Evolutionary conservation across 441 rosid species (phyloP).

Genomic region (Manihot esculenta): DNA sequence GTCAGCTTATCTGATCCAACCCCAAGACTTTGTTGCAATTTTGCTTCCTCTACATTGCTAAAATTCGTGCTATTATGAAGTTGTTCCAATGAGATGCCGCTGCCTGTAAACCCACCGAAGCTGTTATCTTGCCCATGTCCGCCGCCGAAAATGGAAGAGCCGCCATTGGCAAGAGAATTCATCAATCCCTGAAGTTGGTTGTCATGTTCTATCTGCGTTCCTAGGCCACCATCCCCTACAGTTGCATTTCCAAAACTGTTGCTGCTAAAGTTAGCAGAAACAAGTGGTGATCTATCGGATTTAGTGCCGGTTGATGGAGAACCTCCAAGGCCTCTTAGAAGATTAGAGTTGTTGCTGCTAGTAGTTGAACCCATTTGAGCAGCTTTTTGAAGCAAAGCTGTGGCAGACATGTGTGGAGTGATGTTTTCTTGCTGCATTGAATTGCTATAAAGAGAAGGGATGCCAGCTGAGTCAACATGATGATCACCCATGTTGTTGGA

Average conservation of each 20-base stretch:
- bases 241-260: constrained; percentile 19
- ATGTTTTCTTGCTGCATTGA: constrained; percentile 37
- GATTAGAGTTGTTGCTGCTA: constrained; percentile 28
- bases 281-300: constrained; percentile 24
- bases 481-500: constrained; percentile 30
- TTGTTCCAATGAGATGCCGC: constrained; percentile 23
- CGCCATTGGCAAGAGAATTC: constrained; percentile 46
- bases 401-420: constrained; percentile 59
- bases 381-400: constrained; percentile 78
- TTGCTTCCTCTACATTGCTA: constrained; percentile 24
- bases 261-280: constrained; percentile 30
- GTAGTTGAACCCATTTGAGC: constrained; percentile 71
- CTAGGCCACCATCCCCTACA: constrained; percentile 11
- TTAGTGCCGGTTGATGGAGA: constrained; percentile 29
- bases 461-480: constrained; percentile 24
- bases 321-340: constrained; percentile 39
- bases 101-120: constrained; percentile 34
- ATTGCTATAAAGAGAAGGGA: constrained; percentile 30
- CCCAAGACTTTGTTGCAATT: constrained; percentile 29
- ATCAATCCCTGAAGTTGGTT: constrained; percentile 45
- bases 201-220: constrained; percentile 33
- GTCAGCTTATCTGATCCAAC: constrained; percentile 55
- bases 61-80: constrained; percentile 8
- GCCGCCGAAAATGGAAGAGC: constrained; percentile 44
- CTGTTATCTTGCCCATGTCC: constrained; percentile 37